Base-by-base conservation (phyloP, 441 rosid species). In the Corymbia citriodora region DNA sequence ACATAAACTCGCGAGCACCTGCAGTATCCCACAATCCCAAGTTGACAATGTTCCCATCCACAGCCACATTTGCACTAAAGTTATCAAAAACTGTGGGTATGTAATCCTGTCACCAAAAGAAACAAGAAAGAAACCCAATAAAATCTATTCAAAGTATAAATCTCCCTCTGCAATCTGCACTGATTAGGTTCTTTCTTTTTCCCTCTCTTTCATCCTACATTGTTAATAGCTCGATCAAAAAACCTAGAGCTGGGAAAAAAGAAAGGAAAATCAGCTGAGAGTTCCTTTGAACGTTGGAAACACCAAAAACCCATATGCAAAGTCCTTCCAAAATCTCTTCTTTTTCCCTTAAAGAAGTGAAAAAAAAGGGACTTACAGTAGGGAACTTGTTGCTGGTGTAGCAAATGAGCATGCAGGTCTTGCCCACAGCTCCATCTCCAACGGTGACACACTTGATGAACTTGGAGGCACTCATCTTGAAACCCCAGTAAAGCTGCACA, bases 351-450 rank as follows among this genome's bases (percentile, higher is more conserved):
- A n/a, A 87, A 87, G 61, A 87, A n/a, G 15, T 36, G 59, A 8
- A 2, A 63, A 9, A 53, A 45, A 52, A 17, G 16, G 25, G 81
- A 33, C 89, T 88, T 70, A 88, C 89, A 18, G 86, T 70, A 72
- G 89, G 89, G 83, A 88, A 88, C 89, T 72, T 88, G 89, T 88
- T 88, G 89, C 89, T 88, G 83, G 89, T 88, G 61, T 88, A 88
- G 72, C 89, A 88, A 72, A 88, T 88, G 86, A 88, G 89, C 89
- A 88, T 88, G 89, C 89, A 88, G 31, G 89, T 88, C 89, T 88
- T 88, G 89, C 89, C 89, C 70, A 88, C 89, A 88, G 89, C 89
- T 21, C 89, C 89, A 88, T 88, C 89, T 36, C 89, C 89, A 13
- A 88, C 89, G 23, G 89, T 88, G 61, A 88, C 89, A 15, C 89